These are phyloP conservation scores for Amanita muscaria DNA, from an alignment of 768 basidiomycete genomes.

Conservation along the genomic window DNA sequence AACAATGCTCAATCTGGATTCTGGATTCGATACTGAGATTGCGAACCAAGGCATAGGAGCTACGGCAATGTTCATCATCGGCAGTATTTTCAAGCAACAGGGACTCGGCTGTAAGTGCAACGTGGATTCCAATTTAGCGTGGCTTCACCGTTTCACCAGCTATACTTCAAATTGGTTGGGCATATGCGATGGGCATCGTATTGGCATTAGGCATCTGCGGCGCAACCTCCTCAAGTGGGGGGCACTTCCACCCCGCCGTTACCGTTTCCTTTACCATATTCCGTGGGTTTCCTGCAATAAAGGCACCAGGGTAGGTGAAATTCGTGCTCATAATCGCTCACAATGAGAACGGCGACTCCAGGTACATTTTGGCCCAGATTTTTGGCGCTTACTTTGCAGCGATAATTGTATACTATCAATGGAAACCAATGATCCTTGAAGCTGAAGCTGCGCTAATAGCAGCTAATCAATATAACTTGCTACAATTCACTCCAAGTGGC, in stretches of 20 bases:
- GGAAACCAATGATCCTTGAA: conserved; percentile 7
- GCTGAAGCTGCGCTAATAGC: conserved; percentile 8
- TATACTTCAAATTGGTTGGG: conserved; percentile 9
- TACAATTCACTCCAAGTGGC: conserved; percentile 10
- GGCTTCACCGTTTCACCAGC: neutral
- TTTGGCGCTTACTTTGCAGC: conserved; percentile 14
- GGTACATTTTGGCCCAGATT: conserved; percentile 15
- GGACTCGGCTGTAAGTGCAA: conserved; percentile 6
- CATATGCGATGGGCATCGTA: conserved; percentile 11
- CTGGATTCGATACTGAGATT: neutral
- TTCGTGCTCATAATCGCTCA: no score
- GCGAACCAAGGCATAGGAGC: conserved; percentile 41
- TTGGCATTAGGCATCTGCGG: conserved; percentile 10
- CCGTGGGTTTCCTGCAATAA: conserved; percentile 10
- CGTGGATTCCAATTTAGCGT: neutral
- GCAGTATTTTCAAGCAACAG: conserved; percentile 4
- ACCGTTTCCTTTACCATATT: conserved; percentile 11
- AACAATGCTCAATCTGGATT: conserved; percentile 7
- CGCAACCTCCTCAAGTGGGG: conserved; percentile 10
- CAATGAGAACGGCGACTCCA: neutral
- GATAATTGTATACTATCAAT: conserved; percentile 12
- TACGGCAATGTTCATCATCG: conserved; percentile 28
- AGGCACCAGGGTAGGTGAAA: conserved; percentile 8
- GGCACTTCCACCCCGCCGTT: conserved; percentile 12
- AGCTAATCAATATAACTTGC: conserved; percentile 2